Percentiles rank a stretch among this genome's conserved stretches.
Evolutionary conservation across 1,284 basidiomycete genomes (phyloP).

Genomic region (Tranzscheliella williamsii): DNA sequence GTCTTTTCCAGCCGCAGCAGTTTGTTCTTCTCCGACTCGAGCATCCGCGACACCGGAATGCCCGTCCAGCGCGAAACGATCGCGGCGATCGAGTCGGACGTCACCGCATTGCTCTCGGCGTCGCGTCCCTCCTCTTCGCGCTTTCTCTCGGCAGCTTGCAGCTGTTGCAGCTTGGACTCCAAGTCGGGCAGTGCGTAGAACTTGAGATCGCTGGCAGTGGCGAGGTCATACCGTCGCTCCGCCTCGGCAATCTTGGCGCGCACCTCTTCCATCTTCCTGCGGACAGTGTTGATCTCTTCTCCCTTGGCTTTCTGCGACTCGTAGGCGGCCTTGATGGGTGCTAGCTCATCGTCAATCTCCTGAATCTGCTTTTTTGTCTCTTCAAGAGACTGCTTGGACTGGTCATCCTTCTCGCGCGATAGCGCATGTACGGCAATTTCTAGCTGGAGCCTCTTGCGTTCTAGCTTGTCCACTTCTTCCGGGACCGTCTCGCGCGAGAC

Average conservation of each 20-base stretch:
- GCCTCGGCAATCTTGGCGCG: slow-evolving; percentile 92
- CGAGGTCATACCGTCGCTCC: slow-evolving; percentile 72
- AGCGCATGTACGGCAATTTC: slow-evolving; percentile 95
- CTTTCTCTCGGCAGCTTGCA: slow-evolving; percentile 65
- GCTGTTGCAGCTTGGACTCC: slow-evolving; percentile 70
- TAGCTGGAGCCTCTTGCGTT: slow-evolving; percentile 85
- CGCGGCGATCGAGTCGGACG: slow-evolving; percentile 64
- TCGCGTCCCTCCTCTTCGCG: slow-evolving; percentile 58
- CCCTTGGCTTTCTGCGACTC: slow-evolving; percentile 85
- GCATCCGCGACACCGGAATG: slow-evolving; percentile 62
- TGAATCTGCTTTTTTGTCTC: slow-evolving; percentile 78
- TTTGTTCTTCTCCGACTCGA: slow-evolving; percentile 58
- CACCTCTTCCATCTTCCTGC: slow-evolving; percentile 86
- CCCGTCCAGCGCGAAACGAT: slow-evolving; percentile 67
- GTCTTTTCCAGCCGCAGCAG: slow-evolving; percentile 54
- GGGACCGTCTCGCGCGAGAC: slow-evolving; percentile 83
- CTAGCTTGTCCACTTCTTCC: slow-evolving; percentile 91
- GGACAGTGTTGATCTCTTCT: slow-evolving; percentile 79
- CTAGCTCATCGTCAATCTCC: slow-evolving; percentile 85
- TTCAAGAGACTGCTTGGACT: slow-evolving; percentile 84
- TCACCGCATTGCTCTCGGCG: slow-evolving; percentile 48
- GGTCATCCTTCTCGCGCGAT: slow-evolving; percentile 77
- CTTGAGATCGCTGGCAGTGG: slow-evolving; percentile 74
- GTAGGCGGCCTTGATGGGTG: slow-evolving; percentile 82
- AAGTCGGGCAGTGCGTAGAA: slow-evolving; percentile 90